Conservation (phyloP, 2,329 filamentous ascomycete genomes). For the Colletotrichum sp. region DNA sequence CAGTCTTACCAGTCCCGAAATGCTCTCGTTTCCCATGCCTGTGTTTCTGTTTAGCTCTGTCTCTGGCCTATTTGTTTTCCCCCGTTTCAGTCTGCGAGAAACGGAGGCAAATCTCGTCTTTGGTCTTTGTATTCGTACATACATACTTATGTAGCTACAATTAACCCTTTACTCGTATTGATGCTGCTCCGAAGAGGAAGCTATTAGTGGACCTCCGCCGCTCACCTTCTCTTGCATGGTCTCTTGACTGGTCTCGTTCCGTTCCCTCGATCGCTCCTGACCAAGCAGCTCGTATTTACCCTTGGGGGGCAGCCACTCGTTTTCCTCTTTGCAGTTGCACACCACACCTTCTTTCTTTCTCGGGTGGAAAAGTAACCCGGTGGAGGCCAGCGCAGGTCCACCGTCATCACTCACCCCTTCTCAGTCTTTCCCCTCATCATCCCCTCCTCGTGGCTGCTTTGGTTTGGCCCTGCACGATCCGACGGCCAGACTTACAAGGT, state of each 20-base stretch:
- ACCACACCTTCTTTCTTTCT: not conserved
- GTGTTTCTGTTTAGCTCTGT: not conserved
- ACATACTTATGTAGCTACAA: not conserved
- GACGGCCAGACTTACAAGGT: constrained; percentile 2
- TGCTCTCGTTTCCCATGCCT: not conserved
- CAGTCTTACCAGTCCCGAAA: constrained; percentile 17
- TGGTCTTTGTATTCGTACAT: not conserved
- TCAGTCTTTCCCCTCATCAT: not conserved
- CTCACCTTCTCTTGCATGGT: not conserved
- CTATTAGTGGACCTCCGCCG: constrained; percentile 11
- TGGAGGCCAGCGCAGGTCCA: constrained; percentile 9
- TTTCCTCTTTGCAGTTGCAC: not conserved
- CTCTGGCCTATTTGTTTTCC: constrained; percentile 3
- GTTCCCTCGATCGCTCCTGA: not conserved
- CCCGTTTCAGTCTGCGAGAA: not conserved
- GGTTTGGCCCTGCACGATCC: not conserved
- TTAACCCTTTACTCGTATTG: constrained; percentile 1
- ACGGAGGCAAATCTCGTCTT: constrained; percentile 2
- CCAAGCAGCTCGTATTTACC: constrained; percentile 9
- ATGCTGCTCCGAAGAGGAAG: not conserved
- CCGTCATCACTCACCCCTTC: not conserved
- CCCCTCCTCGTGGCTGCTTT: not conserved
- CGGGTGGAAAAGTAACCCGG: not conserved
- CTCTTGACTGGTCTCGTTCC: not conserved
- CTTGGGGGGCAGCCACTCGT: not conserved